phyloP scores from a whole-genome alignment of 2,329 filamentous ascomycete species.

The Paraphoma sp. region DNA sequence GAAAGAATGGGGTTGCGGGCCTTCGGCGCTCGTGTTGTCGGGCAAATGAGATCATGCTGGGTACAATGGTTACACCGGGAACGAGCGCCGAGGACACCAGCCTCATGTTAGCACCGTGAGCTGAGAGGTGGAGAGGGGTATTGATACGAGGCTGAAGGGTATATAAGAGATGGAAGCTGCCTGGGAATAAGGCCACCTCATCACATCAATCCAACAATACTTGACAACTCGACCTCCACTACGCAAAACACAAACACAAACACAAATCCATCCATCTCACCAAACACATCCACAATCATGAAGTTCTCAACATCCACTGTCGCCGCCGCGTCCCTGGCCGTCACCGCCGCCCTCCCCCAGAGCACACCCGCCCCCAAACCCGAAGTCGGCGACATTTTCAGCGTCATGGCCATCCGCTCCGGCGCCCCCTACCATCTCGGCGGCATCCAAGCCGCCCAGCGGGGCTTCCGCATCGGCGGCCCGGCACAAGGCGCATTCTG shows the following conservation, averaged over 20 bases:
- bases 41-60: neutral
- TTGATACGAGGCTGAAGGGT: neutral
- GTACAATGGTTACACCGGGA: neutral
- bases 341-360: neutral
- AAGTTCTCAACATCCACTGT: neutral
- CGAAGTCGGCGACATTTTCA: conserved; percentile 48
- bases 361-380: conserved; percentile 7
- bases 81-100: neutral
- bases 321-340: neutral
- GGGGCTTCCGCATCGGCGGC: conserved; percentile 53
- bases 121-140: neutral
- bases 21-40: neutral
- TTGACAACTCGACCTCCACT: neutral
- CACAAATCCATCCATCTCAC: neutral
- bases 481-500: conserved; percentile 57
- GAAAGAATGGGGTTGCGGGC: neutral
- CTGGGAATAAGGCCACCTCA: neutral
- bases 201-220: neutral
- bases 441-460: conserved; percentile 53
- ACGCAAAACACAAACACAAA: neutral
- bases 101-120: neutral
- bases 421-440: conserved; percentile 57
- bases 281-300: neutral
- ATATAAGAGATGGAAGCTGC: neutral
- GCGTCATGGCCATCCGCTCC: conserved; percentile 58